Base-by-base conservation (phyloP, 768 basidiomycete species). In the Pulveroboletus ravenelii region DNA sequence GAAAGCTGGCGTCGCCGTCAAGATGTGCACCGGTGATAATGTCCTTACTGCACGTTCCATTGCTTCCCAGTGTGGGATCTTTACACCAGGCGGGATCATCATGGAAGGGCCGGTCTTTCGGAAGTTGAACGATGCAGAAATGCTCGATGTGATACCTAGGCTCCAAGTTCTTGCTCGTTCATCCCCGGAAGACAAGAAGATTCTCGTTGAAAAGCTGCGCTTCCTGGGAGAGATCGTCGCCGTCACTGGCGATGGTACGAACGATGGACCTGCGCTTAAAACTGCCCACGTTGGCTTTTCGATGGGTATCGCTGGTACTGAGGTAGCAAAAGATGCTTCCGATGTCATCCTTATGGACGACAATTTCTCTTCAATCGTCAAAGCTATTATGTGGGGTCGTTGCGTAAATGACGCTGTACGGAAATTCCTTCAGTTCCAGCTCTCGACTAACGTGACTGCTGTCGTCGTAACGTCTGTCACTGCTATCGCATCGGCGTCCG, bases 11-110 rank as follows among this genome's bases (percentile, higher is more conserved):
- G 93, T 99, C 13, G 76, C 78, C 20, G 85, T 98, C 72, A 97
- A 96, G 74, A 99, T 97, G 94, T 95, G 92, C 66, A 98, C 96
- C 0, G 96, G 95, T 57, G 94, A 98, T 69, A 97, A 96, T 57
- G 91, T 93, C 44, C 81, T 97, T 45, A 94, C 90, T 0, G 91
- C 90, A 44, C 84, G 93, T n/a, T 96, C 94, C 7, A 99, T 99
- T 60, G 95, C 96, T 18, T 78, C 79, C 1, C 95, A 99, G 62
- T 98, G 95, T 61, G 93, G 94, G 35, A 97, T 98, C 65, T 98
- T 88, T 72, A 88, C 87, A 15, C 70, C 87, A 3, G 94, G 94
- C 23, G 96, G 96, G 29, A 81, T 98, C 57, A 89, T 99, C 70
- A 97, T 98, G 92, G 96, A 99, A 65, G 94, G 96, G 0, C 95